Conservation (phyloP, 2,329 filamentous ascomycete genomes). For the Fusarium xyrophilum region DNA sequence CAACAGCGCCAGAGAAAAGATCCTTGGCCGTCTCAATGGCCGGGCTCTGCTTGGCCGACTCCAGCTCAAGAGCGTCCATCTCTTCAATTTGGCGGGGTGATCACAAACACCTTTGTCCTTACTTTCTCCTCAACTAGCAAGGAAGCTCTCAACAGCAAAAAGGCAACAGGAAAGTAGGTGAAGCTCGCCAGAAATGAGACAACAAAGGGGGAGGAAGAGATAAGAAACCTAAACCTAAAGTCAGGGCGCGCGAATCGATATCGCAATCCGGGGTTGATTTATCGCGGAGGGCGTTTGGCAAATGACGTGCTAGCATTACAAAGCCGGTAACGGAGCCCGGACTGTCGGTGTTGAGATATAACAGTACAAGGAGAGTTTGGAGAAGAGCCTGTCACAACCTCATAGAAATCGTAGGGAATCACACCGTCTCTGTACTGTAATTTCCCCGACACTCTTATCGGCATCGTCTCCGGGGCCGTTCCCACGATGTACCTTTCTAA, state of each 20-base stretch:
- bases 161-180: not conserved
- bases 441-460: not conserved
- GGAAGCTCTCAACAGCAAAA: not conserved
- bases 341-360: constrained; percentile 32
- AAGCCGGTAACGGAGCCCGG: constrained; percentile 41
- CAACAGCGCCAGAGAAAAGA: constrained; percentile 86
- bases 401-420: not conserved
- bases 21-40: constrained; percentile 79
- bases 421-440: not conserved
- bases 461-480: constrained; percentile 13
- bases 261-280: constrained; percentile 39
- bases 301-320: constrained; percentile 44
- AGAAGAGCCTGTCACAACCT: constrained; percentile 2
- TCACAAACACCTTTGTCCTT: not conserved
- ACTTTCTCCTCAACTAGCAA: not conserved
- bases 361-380: constrained; percentile 23
- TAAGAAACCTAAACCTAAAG: constrained; percentile 8
- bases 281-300: constrained; percentile 33
- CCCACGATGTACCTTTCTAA: constrained; percentile 13
- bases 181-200: constrained; percentile 6
- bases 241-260: constrained; percentile 20
- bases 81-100: constrained; percentile 1
- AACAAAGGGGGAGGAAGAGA: not conserved
- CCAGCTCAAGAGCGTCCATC: constrained; percentile 48
- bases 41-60: constrained; percentile 45